Base-by-base conservation (phyloP, 495 filamentous ascomycete species). In the Entonaema liquescens region DNA sequence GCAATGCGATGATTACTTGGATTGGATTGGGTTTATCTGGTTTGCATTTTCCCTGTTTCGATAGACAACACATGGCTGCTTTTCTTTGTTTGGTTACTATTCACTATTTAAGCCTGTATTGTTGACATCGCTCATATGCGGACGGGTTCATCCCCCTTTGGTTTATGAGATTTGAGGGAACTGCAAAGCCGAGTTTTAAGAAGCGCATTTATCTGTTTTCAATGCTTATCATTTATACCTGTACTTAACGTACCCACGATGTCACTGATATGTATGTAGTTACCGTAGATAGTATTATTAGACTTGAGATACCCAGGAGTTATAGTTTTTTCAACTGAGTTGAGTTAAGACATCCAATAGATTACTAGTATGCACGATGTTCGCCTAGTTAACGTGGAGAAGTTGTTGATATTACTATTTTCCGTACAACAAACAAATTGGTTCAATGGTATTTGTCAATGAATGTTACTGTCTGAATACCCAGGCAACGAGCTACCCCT, bases 401-500 rank as follows among this genome's bases (percentile, higher is more conserved):
- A 29, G 33, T 54, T 67, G 47, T 59, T 59, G 33, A 7, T 67
- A 47, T 47, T 47, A 47, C 42, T 62, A 36, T 58, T 68, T 68
- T 54, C 36, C 57, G 70, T 73, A 52, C 57, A 65, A 73, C 70
- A 68, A 73, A 73, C 42, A 73, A 73, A 57, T 65, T 53, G 23
- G 12, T 28, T 29, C 23, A 29, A 68, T 62, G 65, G 70, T 36
- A 73, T 73, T 73, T 65, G 61, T 31, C 70, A 73, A 73, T 65
- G 65, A 56, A 35, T 33, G 17, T 17, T 31, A 56, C 53, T 29
- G 29, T 60, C 26, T 36, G 40, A 26, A 7, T 60, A 25, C 38
- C 55, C 19, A 59, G 60, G 65, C 65, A 73, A 62, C 70, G 17
- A 59, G 33, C 21, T 62, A 62, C 61, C 67, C 55, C 67, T 64